phyloP scores from a whole-genome alignment of 768 basidiomycete species.

The Exidia glandulosa region DNA sequence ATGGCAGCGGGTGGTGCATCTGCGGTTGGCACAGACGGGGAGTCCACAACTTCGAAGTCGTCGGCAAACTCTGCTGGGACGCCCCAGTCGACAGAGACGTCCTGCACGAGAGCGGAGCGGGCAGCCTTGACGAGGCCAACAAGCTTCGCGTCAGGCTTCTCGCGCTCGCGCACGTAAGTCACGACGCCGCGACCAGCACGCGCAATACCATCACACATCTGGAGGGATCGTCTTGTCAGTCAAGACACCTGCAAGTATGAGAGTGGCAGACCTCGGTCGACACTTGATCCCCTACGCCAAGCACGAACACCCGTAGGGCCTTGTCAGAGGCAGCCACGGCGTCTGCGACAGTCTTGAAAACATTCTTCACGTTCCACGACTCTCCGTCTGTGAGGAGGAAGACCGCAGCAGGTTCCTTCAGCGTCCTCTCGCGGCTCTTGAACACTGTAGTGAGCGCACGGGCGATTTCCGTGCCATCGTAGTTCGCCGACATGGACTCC shows the following conservation, averaged over 20 bases:
- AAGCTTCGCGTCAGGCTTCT: conserved; percentile 38
- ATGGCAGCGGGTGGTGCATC: background rate
- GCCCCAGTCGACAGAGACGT: conserved; percentile 41
- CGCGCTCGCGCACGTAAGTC: conserved; percentile 34
- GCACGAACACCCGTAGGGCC: conserved; percentile 38
- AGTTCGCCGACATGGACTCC: conserved; percentile 28
- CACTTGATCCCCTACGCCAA: conserved; percentile 43
- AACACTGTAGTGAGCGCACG: conserved; percentile 32
- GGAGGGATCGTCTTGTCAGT: no score
- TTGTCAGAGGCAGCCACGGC: background rate
- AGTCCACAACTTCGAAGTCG: conserved; percentile 7
- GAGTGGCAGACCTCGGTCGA: conserved; percentile 22
- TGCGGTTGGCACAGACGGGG: background rate
- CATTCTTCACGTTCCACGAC: conserved; percentile 11
- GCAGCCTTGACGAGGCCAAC: conserved; percentile 41
- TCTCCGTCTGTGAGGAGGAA: conserved; percentile 54
- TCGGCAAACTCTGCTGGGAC: conserved; percentile 1
- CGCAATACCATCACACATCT: conserved; percentile 45
- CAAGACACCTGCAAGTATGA: background rate
- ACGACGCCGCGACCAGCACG: conserved; percentile 39
- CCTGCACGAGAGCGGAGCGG: conserved; percentile 32
- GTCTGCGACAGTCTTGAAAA: background rate
- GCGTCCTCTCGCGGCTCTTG: conserved; percentile 15
- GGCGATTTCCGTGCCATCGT: conserved; percentile 41
- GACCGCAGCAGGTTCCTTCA: conserved; percentile 31